phyloP scores from a whole-genome alignment of 208 protist species.

The Wallacemonas sp. region DNA sequence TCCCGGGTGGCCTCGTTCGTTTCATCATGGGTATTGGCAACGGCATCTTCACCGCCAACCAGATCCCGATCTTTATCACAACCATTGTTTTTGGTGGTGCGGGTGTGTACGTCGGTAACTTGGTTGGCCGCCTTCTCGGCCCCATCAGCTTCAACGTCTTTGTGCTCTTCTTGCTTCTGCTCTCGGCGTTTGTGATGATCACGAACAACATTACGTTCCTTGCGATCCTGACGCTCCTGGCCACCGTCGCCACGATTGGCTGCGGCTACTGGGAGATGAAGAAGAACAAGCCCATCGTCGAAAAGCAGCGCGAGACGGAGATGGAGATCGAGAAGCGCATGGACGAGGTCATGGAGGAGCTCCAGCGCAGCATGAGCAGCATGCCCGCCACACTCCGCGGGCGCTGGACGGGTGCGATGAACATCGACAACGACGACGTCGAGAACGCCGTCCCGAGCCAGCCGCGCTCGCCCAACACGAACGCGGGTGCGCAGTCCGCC shows the following conservation, averaged over 20 bases:
- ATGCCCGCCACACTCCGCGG: constrained; percentile 14
- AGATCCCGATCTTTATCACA: constrained; percentile 35
- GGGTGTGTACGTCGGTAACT: constrained; percentile 51
- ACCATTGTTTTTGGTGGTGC: constrained; percentile 50
- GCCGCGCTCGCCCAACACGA: neutral
- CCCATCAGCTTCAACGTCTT: constrained; percentile 57
- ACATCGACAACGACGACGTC: constrained; percentile 42
- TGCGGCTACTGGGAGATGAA: constrained; percentile 43
- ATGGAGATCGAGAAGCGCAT: constrained; percentile 57
- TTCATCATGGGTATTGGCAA: constrained; percentile 38
- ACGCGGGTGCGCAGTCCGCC: constrained; percentile 4
- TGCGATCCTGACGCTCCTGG: constrained; percentile 25
- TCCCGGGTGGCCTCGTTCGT: constrained; percentile 49
- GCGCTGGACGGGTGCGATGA: constrained; percentile 19
- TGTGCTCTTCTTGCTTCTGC: constrained; percentile 50
- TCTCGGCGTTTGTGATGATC: constrained; percentile 49
- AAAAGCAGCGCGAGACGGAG: constrained; percentile 48
- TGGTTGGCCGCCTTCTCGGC: constrained; percentile 49
- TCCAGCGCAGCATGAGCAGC: constrained; percentile 49
- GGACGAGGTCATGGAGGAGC: constrained; percentile 51
- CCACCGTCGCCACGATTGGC: constrained; percentile 29
- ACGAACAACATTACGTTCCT: constrained; percentile 29
- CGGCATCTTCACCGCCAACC: constrained; percentile 26
- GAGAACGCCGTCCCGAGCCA: neutral
- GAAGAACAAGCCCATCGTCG: constrained; percentile 38